Evolutionary conservation across 805 yeast genomes (phyloP), one percentile per base, ranked within the genome.

Genomic region (Yarrowia porcina): DNA sequence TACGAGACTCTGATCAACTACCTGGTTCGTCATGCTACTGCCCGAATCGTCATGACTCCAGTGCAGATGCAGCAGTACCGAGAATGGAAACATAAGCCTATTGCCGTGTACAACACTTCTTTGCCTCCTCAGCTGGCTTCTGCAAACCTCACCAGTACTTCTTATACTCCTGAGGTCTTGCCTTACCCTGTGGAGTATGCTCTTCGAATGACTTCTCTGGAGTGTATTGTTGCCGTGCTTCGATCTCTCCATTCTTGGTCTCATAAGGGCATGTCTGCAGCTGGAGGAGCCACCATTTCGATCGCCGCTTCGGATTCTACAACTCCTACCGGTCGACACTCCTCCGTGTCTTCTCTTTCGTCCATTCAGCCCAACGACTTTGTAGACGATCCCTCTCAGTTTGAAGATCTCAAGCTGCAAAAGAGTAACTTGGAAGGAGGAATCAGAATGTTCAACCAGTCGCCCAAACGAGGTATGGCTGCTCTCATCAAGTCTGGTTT

Each of bases 211-310:
- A 83, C 85, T 0, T 84, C 98, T 0, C 79, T 96, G 64, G 85
- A 83, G 56, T 87, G 93, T 65, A 80, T 91, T 44, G 94, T 93
- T 13, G 88, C 91, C 2, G 87, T 91, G 50, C 78, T 96, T 69
- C 79, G 90, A 68, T 89, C 97, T 0, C 78, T 94, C 47, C 81
- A 88, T 69, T 80, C 90, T 1, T 92, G 97, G 97, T 89, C 96
- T 12, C 96, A 89, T 65, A 83, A 87, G 64, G 85, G 85, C 0
- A 65, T 80, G 38, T 72, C 76, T 18, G 69, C 67, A 4, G 54
- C 63, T 21, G 38, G 39, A 30, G 63, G 63, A 12, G 49, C 64
- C 5, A 66, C 65, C 12, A 20, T 45, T 8, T 36, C 56, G 4
- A 67, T 66, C 56, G 61, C 68, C 20, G 60, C 68, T 17, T 66